phyloP scores from a whole-genome alignment of 139 green algal species.

The Volvox africanus region DNA sequence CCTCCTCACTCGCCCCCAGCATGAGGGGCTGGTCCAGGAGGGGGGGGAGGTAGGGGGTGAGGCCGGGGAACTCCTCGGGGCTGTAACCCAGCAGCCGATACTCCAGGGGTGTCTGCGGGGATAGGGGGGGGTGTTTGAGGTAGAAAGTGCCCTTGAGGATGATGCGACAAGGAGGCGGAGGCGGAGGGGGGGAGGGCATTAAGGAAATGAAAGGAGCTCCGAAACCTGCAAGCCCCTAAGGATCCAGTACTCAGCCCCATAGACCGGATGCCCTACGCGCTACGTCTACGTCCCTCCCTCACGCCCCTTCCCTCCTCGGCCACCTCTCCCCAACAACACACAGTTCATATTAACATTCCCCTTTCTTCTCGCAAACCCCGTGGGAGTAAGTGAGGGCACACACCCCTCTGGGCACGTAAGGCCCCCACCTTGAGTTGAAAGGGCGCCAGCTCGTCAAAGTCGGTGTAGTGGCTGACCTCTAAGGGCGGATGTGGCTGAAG shows the following conservation, averaged over 20 bases:
- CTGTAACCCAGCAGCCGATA: constrained; percentile 71
- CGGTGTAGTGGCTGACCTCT: constrained; percentile 50
- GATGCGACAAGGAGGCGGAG: background rate
- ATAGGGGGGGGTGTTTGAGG: background rate
- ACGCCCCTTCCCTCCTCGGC: background rate
- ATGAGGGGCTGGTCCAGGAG: constrained; percentile 70
- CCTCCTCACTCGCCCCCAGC: constrained; percentile 44
- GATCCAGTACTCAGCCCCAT: background rate
- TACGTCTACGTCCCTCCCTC: background rate
- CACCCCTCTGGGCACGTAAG: no score
- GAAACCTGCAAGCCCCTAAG: background rate
- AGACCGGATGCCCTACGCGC: background rate
- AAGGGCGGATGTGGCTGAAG: background rate
- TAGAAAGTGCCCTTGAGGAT: background rate
- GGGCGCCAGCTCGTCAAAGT: constrained; percentile 65
- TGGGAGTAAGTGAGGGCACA: no score
- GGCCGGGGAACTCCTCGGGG: constrained; percentile 63
- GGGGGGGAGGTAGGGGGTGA: constrained; percentile 69
- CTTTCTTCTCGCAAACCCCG: background rate
- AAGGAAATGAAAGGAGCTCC: background rate
- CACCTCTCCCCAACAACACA: no score
- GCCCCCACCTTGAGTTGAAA: constrained; percentile 49
- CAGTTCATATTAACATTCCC: background rate
- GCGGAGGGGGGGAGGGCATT: background rate
- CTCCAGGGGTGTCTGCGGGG: constrained; percentile 64